These are phyloP conservation scores for Leccinum pellstonianum DNA, from an alignment of 768 basidiomycete genomes.

Conservation along the genomic window DNA sequence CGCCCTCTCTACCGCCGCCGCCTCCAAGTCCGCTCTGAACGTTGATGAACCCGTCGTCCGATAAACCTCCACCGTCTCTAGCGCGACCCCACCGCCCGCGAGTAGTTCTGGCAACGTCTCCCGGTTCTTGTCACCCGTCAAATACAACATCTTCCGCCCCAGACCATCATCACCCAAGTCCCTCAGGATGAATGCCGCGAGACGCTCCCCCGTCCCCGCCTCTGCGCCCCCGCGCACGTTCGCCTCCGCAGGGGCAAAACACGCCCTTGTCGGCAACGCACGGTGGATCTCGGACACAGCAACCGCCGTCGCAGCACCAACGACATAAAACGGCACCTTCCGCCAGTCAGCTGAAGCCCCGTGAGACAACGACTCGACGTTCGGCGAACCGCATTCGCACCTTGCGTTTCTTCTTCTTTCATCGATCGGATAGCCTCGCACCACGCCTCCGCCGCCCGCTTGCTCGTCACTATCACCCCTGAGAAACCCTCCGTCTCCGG, in stretches of 20 bases:
- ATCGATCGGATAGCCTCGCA: slow-evolving; percentile 35
- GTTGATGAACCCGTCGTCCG: slow-evolving; percentile 56
- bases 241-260: slow-evolving; percentile 27
- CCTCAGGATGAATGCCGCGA: slow-evolving; percentile 60
- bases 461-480: slow-evolving; percentile 80
- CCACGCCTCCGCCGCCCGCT: slow-evolving; percentile 76
- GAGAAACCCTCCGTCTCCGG: slow-evolving; percentile 34
- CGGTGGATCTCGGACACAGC: slow-evolving; percentile 36
- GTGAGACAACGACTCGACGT: not conserved
- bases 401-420: slow-evolving; percentile 2
- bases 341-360: slow-evolving; percentile 47
- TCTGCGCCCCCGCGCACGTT: slow-evolving; percentile 44
- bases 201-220: slow-evolving; percentile 65
- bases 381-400: slow-evolving; percentile 3
- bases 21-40: slow-evolving; percentile 46
- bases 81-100: slow-evolving; percentile 39
- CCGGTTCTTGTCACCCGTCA: slow-evolving; percentile 86
- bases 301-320: slow-evolving; percentile 63
- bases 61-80: slow-evolving; percentile 66
- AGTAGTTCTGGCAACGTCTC: slow-evolving; percentile 62
- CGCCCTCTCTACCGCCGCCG: slow-evolving; percentile 31
- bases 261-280: slow-evolving; percentile 38
- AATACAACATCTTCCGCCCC: slow-evolving; percentile 51
- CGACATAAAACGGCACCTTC: slow-evolving; percentile 70
- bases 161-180: slow-evolving; percentile 23